These are phyloP conservation scores for Vitis riparia DNA, from an alignment of 164 flowering plant genomes.

Conservation along the genomic window DNA sequence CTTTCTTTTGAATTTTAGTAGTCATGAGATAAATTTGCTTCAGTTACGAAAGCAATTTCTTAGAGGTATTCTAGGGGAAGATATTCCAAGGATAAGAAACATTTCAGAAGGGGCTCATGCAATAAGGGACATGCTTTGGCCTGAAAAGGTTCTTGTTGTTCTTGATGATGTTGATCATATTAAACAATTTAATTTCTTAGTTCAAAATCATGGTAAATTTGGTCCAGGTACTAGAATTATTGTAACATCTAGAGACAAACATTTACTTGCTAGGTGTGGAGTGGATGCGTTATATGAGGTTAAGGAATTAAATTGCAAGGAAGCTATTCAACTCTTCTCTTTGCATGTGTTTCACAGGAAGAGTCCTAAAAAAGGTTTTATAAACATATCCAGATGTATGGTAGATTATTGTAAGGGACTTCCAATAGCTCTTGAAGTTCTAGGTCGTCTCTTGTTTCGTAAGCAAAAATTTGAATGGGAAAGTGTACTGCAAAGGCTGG, in stretches of 20 bases:
- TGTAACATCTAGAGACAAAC: not conserved
- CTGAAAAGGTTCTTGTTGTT: not conserved
- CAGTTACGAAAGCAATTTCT: not conserved
- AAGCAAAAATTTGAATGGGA: not conserved
- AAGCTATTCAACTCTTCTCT: not conserved
- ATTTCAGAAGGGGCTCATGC: no score
- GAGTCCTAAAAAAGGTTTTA: not conserved
- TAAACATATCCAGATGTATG: not conserved
- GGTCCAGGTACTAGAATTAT: not conserved
- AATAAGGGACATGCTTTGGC: not conserved
- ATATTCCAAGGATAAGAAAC: not conserved
- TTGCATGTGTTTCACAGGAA: not conserved
- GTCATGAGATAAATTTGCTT: not conserved
- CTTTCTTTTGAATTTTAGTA: conserved; percentile 5
- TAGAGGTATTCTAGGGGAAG: not conserved
- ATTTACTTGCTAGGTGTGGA: not conserved
- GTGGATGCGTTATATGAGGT: not conserved
- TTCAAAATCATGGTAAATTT: not conserved
- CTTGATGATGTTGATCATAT: not conserved
- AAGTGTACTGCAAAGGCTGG: not conserved
- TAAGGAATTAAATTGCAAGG: not conserved
- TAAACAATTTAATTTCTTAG: not conserved
- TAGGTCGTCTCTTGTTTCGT: not conserved
- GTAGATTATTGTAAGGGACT: conserved; percentile 3
- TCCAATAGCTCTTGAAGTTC: conserved; percentile 4